A percentile compares a stretch with the other conserved stretches of the same genome.
phyloP scores from a whole-genome alignment of 139 green algal genomes.

The Chlamydomonas asymmetrica region DNA sequence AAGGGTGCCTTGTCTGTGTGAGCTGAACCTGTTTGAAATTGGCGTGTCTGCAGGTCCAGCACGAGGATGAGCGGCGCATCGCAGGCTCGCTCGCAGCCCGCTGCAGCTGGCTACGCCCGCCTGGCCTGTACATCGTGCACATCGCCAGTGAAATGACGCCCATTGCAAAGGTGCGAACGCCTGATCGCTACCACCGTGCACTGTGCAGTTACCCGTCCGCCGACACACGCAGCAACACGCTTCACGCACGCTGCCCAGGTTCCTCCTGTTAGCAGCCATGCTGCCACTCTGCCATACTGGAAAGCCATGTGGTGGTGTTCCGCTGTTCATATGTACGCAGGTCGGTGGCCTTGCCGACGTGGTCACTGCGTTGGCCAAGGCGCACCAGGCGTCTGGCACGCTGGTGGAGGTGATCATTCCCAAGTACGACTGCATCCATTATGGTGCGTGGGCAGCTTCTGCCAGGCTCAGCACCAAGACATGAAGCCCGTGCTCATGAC shows the following conservation, averaged over 20 bases:
- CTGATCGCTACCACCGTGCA: no score
- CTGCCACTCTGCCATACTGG: no score
- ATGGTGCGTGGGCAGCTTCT: conserved; percentile 53
- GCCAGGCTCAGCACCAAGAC: no score
- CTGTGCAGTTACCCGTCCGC: no score
- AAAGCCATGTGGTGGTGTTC: no score
- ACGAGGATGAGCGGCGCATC: conserved; percentile 13
- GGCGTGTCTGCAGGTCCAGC: neutral
- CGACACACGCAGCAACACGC: no score
- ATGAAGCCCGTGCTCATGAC: no score
- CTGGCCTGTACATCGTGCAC: conserved; percentile 81
- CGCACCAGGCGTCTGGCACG: conserved; percentile 77
- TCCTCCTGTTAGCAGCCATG: no score
- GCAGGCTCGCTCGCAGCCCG: conserved; percentile 29
- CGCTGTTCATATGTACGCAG: no score
- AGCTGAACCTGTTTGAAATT: neutral
- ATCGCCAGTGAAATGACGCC: conserved; percentile 96
- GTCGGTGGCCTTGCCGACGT: conserved; percentile 92
- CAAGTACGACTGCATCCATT: conserved; percentile 92
- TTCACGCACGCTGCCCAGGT: no score
- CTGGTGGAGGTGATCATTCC: conserved; percentile 81
- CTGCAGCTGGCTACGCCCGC: conserved; percentile 26
- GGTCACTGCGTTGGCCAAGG: conserved; percentile 80
- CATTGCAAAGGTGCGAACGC: conserved; percentile 92
- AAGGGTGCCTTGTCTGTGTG: neutral